phyloP scores from a whole-genome alignment of 768 basidiomycete species.

The Obba rivulosa region DNA sequence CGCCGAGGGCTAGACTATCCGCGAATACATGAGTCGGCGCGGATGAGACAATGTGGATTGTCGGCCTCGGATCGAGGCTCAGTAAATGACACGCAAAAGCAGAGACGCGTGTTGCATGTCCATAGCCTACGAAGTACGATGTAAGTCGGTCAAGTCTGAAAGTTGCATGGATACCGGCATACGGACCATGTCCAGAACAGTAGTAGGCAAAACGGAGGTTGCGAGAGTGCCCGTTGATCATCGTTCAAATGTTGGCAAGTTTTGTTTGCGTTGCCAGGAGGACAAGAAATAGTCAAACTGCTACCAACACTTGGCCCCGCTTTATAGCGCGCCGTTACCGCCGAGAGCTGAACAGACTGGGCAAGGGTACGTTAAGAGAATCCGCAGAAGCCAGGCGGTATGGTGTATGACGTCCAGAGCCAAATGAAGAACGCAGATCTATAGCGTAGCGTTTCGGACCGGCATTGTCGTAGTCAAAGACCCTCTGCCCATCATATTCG shows the following conservation, averaged over 20 bases:
- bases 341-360: no score
- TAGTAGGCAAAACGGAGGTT: slow-evolving; percentile 54
- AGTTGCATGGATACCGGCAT: not conserved
- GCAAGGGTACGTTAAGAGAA: no score
- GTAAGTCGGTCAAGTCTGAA: not conserved
- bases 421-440: no score
- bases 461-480: no score
- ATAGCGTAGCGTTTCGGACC: no score
- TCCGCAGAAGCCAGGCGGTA: no score
- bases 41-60: slow-evolving; percentile 64
- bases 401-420: no score
- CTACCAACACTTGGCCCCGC: no score
- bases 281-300: no score
- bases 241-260: not conserved
- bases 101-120: slow-evolving; percentile 81
- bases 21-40: slow-evolving; percentile 69
- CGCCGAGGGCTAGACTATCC: slow-evolving; percentile 53
- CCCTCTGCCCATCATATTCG: no score
- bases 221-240: slow-evolving; percentile 2
- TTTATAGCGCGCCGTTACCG: no score
- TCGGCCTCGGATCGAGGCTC: slow-evolving; percentile 37
- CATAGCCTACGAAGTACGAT: slow-evolving; percentile 49
- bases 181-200: slow-evolving; percentile 69
- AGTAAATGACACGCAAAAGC: slow-evolving; percentile 63
- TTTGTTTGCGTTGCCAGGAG: no score